A percentile compares a stretch with the other conserved stretches of the same genome.
These are phyloP conservation scores for Metschnikowia arizonensis DNA, from an alignment of 805 yeast species.

Conservation along the genomic window DNA sequence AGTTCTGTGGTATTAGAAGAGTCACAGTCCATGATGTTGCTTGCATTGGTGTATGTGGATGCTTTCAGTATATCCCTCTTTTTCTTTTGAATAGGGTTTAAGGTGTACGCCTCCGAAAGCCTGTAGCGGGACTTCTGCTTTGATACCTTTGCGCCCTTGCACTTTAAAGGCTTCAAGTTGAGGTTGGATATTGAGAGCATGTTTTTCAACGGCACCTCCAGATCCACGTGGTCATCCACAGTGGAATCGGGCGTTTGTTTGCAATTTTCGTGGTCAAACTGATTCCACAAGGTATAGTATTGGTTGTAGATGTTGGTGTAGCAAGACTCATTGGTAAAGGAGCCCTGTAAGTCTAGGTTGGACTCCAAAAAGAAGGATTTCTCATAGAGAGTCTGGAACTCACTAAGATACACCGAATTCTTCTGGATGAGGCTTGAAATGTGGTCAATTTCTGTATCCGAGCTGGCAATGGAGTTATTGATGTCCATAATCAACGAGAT, in stretches of 20 bases:
- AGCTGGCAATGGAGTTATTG: slow-evolving; percentile 21
- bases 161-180: slow-evolving; percentile 38
- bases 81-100: slow-evolving; percentile 30
- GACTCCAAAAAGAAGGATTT: slow-evolving; percentile 34
- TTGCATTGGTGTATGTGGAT: slow-evolving; percentile 13
- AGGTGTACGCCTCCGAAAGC: slow-evolving; percentile 34
- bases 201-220: slow-evolving; percentile 6
- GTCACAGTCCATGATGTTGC: slow-evolving; percentile 14
- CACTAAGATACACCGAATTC: slow-evolving; percentile 23
- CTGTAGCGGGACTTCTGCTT: slow-evolving; percentile 42
- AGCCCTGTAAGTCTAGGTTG: slow-evolving; percentile 29
- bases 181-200: slow-evolving; percentile 34
- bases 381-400: slow-evolving; percentile 29
- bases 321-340: slow-evolving; percentile 28
- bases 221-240: background rate
- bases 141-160: slow-evolving; percentile 28
- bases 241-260: background rate
- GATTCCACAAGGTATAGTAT: slow-evolving; percentile 24
- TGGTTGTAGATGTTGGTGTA: slow-evolving; percentile 29
- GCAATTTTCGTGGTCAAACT: slow-evolving; percentile 11
- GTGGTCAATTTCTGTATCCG: slow-evolving; percentile 30
- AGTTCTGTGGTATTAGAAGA: background rate
- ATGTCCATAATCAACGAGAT: slow-evolving; percentile 20
- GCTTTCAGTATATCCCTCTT: slow-evolving; percentile 15
- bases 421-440: slow-evolving; percentile 21